A percentile compares a stretch with the other conserved stretches of the same genome.
phyloP scores from a whole-genome alignment of 2,329 filamentous ascomycete genomes.

The Pseudocercospora crystallina region DNA sequence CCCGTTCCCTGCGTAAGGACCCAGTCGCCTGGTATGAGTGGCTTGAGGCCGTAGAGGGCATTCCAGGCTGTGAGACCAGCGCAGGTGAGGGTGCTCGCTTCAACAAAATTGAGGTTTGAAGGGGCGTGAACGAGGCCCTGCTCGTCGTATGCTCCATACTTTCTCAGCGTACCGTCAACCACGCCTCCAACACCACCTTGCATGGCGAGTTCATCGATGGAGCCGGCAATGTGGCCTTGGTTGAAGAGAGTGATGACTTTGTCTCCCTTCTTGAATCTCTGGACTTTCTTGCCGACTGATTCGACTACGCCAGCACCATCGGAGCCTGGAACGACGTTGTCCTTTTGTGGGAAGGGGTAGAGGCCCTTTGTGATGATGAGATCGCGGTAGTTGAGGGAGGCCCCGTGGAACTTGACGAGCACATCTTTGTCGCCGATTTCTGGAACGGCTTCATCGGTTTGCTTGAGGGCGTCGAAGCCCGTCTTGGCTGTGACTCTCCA shows the following conservation, averaged over 20 bases:
- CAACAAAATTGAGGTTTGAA: conserved; percentile 49
- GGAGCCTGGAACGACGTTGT: conserved; percentile 47
- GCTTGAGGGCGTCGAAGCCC: conserved; percentile 62
- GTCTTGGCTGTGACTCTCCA: conserved; percentile 58
- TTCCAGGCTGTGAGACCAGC: conserved; percentile 54
- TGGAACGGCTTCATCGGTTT: conserved; percentile 56
- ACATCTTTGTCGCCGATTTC: conserved; percentile 69
- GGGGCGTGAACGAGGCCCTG: conserved; percentile 66
- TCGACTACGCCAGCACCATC: conserved; percentile 56
- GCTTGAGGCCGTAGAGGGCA: conserved; percentile 51
- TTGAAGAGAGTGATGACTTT: conserved; percentile 65
- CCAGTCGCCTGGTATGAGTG: conserved; percentile 40
- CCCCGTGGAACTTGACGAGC: conserved; percentile 61
- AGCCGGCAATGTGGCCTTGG: conserved; percentile 55
- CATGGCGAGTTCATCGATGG: conserved; percentile 40
- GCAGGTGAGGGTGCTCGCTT: conserved; percentile 51
- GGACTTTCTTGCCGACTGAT: conserved; percentile 56
- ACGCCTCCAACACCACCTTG: conserved; percentile 65
- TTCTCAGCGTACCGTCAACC: conserved; percentile 66
- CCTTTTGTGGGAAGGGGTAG: conserved; percentile 46
- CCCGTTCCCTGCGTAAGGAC: conserved; percentile 72
- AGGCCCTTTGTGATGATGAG: conserved; percentile 49
- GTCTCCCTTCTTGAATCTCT: conserved; percentile 58
- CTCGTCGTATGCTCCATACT: conserved; percentile 67
- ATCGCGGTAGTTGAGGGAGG: conserved; percentile 52